phyloP scores from a whole-genome alignment of 768 basidiomycete genomes.

The Dacryopinax spathularia region DNA sequence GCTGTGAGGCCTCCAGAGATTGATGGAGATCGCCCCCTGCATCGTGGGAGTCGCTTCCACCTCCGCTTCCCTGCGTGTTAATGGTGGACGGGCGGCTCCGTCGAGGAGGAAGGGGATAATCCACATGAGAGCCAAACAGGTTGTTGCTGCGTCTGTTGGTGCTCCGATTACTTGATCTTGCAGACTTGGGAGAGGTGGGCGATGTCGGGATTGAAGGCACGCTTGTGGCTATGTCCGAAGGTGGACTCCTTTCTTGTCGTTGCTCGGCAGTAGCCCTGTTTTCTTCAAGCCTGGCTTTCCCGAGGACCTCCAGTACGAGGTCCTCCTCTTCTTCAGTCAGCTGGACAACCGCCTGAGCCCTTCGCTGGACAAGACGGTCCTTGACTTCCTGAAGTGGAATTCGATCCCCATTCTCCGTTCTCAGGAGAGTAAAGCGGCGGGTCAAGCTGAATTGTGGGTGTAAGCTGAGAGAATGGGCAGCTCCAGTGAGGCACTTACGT shows the following conservation, averaged over 20 bases:
- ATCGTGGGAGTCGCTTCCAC: neutral
- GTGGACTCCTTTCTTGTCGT: slow-evolving; percentile 9
- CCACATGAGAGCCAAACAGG: slow-evolving; percentile 48
- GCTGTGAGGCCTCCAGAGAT: neutral
- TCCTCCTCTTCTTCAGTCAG: slow-evolving; percentile 74
- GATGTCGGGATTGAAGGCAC: slow-evolving; percentile 18
- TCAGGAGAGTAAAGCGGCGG: slow-evolving; percentile 68
- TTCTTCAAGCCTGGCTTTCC: slow-evolving; percentile 10
- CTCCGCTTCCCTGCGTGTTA: neutral
- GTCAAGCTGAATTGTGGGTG: slow-evolving; percentile 42
- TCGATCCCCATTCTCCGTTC: slow-evolving; percentile 50
- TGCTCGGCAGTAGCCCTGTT: neutral
- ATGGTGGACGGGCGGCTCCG: neutral
- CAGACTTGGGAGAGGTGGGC: slow-evolving; percentile 25
- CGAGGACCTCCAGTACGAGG: slow-evolving; percentile 63
- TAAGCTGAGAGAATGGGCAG: slow-evolving; percentile 14
- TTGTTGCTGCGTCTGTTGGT: slow-evolving; percentile 86
- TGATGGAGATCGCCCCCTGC: neutral
- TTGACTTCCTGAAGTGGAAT: slow-evolving; percentile 51
- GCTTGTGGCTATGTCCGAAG: neutral
- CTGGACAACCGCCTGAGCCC: slow-evolving; percentile 49
- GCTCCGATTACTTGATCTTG: slow-evolving; percentile 49
- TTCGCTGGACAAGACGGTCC: slow-evolving; percentile 57
- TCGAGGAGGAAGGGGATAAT: neutral
- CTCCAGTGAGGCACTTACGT: slow-evolving; percentile 39